phyloP scores from a whole-genome alignment of 1,284 basidiomycete species.

The Pseudozyma sp. region DNA sequence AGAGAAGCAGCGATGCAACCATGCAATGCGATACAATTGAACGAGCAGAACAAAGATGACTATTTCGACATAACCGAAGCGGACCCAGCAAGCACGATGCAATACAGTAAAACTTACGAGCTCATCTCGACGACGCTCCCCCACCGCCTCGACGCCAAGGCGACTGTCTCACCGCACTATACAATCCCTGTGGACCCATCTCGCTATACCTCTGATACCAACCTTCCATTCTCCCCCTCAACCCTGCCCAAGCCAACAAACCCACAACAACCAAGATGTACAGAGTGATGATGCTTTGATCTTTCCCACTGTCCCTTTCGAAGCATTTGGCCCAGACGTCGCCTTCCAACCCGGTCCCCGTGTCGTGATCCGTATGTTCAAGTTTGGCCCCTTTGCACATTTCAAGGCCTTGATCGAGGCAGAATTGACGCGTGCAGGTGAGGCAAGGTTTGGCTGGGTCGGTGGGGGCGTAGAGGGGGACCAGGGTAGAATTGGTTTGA shows the following conservation, averaged over 20 bases:
- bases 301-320: constrained; percentile 64
- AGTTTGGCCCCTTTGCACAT: constrained; percentile 65
- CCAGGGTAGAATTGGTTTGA: constrained; percentile 66
- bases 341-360: constrained; percentile 67
- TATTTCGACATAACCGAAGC: too few relatives aligned
- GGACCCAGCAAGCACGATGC: background rate
- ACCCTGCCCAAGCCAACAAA: constrained; percentile 27
- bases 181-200: constrained; percentile 26
- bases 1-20: too few relatives aligned
- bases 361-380: constrained; percentile 62
- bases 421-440: constrained; percentile 68
- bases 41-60: too few relatives aligned
- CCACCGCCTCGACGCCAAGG: constrained; percentile 24
- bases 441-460: constrained; percentile 61
- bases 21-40: too few relatives aligned
- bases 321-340: constrained; percentile 69
- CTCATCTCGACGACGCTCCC: background rate
- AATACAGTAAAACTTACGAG: background rate
- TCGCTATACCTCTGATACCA: constrained; percentile 29
- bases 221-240: constrained; percentile 27
- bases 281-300: constrained; percentile 62
- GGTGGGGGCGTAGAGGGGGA: constrained; percentile 60
- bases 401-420: constrained; percentile 62
- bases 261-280: constrained; percentile 56
- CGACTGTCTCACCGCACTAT: constrained; percentile 25